Base-by-base conservation (phyloP, 139 green algal genomes). In the Diplosphaera chodatii region DNA sequence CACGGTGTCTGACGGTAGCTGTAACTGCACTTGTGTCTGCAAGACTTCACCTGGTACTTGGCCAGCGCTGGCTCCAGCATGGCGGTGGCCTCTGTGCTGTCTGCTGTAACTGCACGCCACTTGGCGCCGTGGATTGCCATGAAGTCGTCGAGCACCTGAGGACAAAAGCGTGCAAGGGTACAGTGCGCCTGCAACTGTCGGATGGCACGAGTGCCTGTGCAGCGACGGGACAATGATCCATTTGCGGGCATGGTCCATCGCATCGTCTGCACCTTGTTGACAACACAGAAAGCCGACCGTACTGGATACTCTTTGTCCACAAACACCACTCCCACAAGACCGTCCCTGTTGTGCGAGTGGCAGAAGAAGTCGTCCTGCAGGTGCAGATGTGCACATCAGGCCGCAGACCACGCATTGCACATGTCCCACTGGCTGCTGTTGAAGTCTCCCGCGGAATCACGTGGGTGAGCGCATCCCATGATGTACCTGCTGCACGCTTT, bases 301-400 rank as follows among this genome's bases (percentile, higher is more conserved):
- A 81, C 83, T 4, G 96, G 94, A 78, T 99, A 99, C 32, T 97
- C 91, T 15, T 77, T 76, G 77, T 98, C 94, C 41, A 87, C 87
- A 41, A 99, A 91, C 5, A 88, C 91, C 4, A 99, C 85, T 55
- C 85, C 96, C 22, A 70, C 90, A 33, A 99, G 77, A 0, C 91
- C 91, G 56, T 96, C 90, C 28, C 80, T 81, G 40, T 98, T 94
- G 75, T 92, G 89, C 18, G 90, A 92, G 73, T 99, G 96, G 72
- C 89, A 94, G 32, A 94, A 85, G 78, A 98, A 99, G 63, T 96
- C 91, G 40, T 99, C 91, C 32, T 96, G 87, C 79, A 89, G 82
- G 1, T 16, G 64, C 64, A 48, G 64, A 13, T n/a, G n/a, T n/a
- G n/a, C n/a, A n/a, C n/a, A n/a, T n/a, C n/a, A n/a, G n/a, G n/a